Evolutionary conservation across 2,329 filamentous ascomycete genomes (phyloP), one percentile per base, ranked within the genome.

Genomic region (Neofusicoccum sp.): DNA sequence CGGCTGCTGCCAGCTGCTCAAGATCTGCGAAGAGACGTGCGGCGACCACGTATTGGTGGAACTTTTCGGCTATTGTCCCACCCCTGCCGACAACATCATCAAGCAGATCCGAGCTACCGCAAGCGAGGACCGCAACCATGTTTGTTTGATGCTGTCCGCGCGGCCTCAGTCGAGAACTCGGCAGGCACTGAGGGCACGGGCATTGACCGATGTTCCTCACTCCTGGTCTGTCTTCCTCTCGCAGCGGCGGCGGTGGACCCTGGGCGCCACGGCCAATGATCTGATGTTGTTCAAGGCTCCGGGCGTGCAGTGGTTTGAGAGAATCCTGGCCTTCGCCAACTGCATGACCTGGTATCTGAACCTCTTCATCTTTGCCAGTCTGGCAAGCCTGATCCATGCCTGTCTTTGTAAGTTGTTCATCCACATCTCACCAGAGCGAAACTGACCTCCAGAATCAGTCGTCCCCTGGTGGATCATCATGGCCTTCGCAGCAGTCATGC

Each of bases 121-220:
- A 40, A 80, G 78, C 3, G 80, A 82, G 61, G 80, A 82, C 56
- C 76, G 77, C 47, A 81, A 81, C 63, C 79, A 82, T 58, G 79
- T 79, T 1, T 79, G 76, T 62, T 76, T 80, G 63, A 79, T 82
- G 64, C 77, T 81, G 58, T 62, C 53, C 33, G 47, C 51, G 12
- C 43, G 48, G 11, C 78, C 79, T 0, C 66, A 75, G 24, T 76
- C 75, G 31, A 74, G 75, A 49, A 82, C 79, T 0, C 75, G 78
- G 0, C 80, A 82, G 66, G 79, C 79, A 0, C 71, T 82, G 1
- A 72, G 73, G 0, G 79, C 80, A 31, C 76, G 78, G 57, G 79
- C 79, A 9, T 81, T 73, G 63, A 81, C 79, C 1, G 77, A 79
- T 28, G 62, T 65, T 26, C 62, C 63, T 16, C 58, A 56, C 2